Evolutionary conservation across 805 yeast species (phyloP).

Genomic region (Ogataea ganodermae): DNA sequence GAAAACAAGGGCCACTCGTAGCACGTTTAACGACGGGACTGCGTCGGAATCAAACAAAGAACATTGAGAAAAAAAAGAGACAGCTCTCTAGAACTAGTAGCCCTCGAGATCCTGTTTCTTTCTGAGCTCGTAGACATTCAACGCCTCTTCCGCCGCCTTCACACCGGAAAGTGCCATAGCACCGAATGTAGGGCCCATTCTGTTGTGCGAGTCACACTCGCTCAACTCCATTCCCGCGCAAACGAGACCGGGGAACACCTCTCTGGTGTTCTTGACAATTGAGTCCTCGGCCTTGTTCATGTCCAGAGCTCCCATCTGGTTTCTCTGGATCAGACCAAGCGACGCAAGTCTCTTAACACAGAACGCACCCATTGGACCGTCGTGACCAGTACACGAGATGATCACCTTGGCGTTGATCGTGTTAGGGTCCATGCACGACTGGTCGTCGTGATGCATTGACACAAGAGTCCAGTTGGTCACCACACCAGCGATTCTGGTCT

Average conservation of each 20-base stretch:
- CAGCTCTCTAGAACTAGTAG: slow-evolving; percentile 11
- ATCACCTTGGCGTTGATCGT: slow-evolving; percentile 67
- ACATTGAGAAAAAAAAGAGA: slow-evolving; percentile 11
- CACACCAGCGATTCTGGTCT: slow-evolving; percentile 71
- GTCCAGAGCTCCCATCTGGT: slow-evolving; percentile 78
- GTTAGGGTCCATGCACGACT: slow-evolving; percentile 82
- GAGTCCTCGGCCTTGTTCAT: slow-evolving; percentile 79
- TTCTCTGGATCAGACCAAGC: slow-evolving; percentile 46
- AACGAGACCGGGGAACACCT: slow-evolving; percentile 60
- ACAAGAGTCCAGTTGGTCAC: slow-evolving; percentile 85
- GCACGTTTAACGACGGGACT: not conserved
- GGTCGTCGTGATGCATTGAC: slow-evolving; percentile 71
- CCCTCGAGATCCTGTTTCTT: slow-evolving; percentile 28
- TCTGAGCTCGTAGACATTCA: slow-evolving; percentile 34
- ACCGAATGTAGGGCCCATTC: slow-evolving; percentile 86
- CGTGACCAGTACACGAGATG: slow-evolving; percentile 77
- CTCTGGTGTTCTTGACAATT: slow-evolving; percentile 69
- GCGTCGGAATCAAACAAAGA: slow-evolving; percentile 25
- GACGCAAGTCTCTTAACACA: slow-evolving; percentile 67
- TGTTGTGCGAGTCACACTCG: slow-evolving; percentile 73
- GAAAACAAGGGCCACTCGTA: not conserved
- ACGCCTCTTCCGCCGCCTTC: slow-evolving; percentile 64
- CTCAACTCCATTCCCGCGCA: slow-evolving; percentile 81
- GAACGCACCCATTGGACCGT: slow-evolving; percentile 83
- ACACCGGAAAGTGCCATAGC: slow-evolving; percentile 81